Evolutionary conservation across 176 grass and related monocot genomes (phyloP).

Genomic region (Triticum turgidum): DNA sequence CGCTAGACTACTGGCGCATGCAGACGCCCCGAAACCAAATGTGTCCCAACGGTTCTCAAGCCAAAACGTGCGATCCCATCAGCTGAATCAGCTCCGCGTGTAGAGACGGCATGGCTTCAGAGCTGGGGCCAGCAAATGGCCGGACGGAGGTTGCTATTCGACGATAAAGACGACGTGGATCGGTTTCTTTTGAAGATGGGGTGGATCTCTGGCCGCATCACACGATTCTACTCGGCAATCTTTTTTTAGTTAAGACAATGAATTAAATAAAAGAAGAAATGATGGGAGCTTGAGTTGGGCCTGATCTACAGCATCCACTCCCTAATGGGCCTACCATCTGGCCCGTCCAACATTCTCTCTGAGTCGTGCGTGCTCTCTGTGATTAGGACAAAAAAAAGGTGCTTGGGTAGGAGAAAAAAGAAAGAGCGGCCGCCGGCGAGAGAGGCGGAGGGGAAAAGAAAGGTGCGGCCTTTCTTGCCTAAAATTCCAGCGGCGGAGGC

Average conservation of each 20-base stretch:
- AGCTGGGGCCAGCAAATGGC: not conserved
- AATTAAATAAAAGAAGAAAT: no score
- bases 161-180: no score
- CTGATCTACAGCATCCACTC: not conserved
- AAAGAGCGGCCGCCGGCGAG: not conserved
- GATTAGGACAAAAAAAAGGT: no score
- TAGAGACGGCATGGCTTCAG: not conserved
- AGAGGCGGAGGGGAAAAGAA: not conserved
- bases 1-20: not conserved
- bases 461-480: slow-evolving; percentile 16
- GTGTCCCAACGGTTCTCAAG: not conserved
- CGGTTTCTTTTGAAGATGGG: no score
- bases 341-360: not conserved
- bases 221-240: not conserved
- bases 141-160: not conserved
- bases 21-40: not conserved
- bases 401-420: not conserved
- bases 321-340: not conserved
- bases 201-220: not conserved
- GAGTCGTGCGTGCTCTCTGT: no score
- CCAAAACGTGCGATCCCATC: not conserved
- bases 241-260: no score
- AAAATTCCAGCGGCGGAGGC: slow-evolving; percentile 15
- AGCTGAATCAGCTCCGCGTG: not conserved
- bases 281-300: not conserved